Conservation (phyloP, 2,329 filamentous ascomycete species). For the Colletotrichum musae region DNA sequence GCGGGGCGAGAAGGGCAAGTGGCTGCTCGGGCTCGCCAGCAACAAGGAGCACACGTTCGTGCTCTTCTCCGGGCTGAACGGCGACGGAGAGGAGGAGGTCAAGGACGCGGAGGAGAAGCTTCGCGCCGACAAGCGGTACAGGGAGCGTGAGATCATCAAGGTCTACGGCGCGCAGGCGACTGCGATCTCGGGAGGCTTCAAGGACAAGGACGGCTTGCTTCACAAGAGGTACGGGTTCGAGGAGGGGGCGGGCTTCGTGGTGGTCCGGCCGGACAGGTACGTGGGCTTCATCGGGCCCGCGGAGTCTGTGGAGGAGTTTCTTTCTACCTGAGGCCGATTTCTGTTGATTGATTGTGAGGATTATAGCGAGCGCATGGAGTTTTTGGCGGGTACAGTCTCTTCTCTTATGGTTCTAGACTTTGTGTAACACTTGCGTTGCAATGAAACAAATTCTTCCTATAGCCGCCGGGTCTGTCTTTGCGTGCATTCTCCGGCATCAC, state of each 20-base stretch:
- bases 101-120: slow-evolving; percentile 31
- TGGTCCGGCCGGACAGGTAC: slow-evolving; percentile 52
- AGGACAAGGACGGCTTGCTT: slow-evolving; percentile 46
- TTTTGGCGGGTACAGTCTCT: background rate
- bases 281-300: slow-evolving; percentile 50
- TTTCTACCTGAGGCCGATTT: slow-evolving; percentile 31
- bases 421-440: background rate
- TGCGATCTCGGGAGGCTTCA: slow-evolving; percentile 22
- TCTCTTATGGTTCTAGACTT: background rate
- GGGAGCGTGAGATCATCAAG: slow-evolving; percentile 40
- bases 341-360: background rate
- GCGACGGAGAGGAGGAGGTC: slow-evolving; percentile 32
- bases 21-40: slow-evolving; percentile 47
- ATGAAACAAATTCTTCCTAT: slow-evolving; percentile 9
- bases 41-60: slow-evolving; percentile 49
- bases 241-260: slow-evolving; percentile 45
- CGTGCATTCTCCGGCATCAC: background rate
- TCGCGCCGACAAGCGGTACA: slow-evolving; percentile 28
- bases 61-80: slow-evolving; percentile 48
- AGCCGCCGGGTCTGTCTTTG: background rate
- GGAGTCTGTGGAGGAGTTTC: slow-evolving; percentile 44
- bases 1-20: slow-evolving; percentile 38
- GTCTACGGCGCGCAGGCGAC: slow-evolving; percentile 33
- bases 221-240: slow-evolving; percentile 49
- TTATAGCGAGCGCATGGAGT: background rate